phyloP scores from a whole-genome alignment of 441 rosid species.

The Capsella rubella region DNA sequence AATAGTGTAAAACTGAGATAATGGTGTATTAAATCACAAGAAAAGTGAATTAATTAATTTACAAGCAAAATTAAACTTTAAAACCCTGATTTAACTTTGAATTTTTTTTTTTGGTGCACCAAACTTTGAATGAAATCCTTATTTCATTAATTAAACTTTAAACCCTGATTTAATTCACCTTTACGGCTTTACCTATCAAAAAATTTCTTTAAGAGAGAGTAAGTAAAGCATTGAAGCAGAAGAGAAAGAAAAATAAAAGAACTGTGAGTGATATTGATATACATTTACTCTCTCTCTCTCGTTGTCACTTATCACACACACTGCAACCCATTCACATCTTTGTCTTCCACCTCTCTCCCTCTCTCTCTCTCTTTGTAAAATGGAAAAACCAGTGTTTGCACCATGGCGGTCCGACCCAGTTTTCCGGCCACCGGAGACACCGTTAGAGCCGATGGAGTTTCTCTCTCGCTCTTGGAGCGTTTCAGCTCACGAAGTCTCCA shows the following conservation, averaged over 20 bases:
- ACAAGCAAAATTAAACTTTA: neutral
- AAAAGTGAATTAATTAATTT: neutral
- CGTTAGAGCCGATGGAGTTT: slow-evolving; percentile 85
- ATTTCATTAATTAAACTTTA: too few species aligned
- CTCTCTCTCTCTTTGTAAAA: slow-evolving; percentile 5
- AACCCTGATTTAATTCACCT: too few species aligned
- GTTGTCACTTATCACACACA: slow-evolving; percentile 15
- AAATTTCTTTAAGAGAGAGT: neutral
- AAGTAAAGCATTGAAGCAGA: neutral
- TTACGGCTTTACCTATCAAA: neutral
- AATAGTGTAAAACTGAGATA: neutral
- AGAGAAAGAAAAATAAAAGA: neutral
- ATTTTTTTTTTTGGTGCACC: too few species aligned
- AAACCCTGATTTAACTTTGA: too few species aligned
- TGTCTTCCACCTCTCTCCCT: neutral
- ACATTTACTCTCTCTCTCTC: neutral
- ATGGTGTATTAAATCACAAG: neutral
- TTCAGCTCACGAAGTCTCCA: slow-evolving; percentile 80
- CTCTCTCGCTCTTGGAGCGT: slow-evolving; percentile 91
- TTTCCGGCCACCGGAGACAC: slow-evolving; percentile 83
- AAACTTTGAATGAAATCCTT: too few species aligned
- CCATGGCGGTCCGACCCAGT: slow-evolving; percentile 63
- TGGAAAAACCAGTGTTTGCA: slow-evolving; percentile 42
- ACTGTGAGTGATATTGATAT: neutral
- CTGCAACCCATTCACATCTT: slow-evolving; percentile 14